Evolutionary conservation across 805 yeast species (phyloP), one percentile per base, ranked within the genome.

Genomic region (Nakazawaea populi): DNA sequence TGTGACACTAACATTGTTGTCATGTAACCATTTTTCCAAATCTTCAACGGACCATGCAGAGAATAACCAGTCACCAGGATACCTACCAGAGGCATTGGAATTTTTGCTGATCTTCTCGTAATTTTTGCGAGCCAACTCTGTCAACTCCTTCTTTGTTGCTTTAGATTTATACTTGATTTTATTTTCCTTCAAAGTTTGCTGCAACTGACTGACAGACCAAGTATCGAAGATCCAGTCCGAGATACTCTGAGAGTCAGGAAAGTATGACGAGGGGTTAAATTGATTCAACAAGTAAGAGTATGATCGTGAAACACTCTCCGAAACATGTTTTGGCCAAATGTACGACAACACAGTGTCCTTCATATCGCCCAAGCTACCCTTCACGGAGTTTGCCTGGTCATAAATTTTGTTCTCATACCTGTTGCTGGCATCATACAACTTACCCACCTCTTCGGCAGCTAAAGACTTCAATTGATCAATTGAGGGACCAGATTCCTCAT

Each of bases 1-100:
- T 45, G 64, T 60, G 52, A 65, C 64, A 18, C 63, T 64, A 44
- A 78, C 60, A 14, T 75, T 76, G 54, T 74, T 66, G 39, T 74
- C 68, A 36, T 68, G 59, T 52, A 85, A 67, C 80, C 85, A 80
- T 12, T 63, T 57, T 54, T 68, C 66, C 52, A 85, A 63, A 46
- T 77, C 79, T 7, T 72, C 73, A 7, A 64, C 60, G 27, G 74
- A 66, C 89, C 89, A 83, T 34, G 69, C 56, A 9, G 74, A 68
- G 60, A 80, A 82, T 51, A 79, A 65, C 75, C 77, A 74, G 35
- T 70, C 70, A 24, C 83, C 80, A 6, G 80, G 74, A 51, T 78
- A 78, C 40, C 62, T 61, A 6, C 80, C 79, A 24, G 76, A 68
- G 8, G 61, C 62, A 4, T 72, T 67, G 45, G 64, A 56, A 32